A percentile compares a stretch with the other conserved stretches of the same genome.
phyloP scores from a whole-genome alignment of 192 early-diverging fungal genomes.

The Coemansia sp. region DNA sequence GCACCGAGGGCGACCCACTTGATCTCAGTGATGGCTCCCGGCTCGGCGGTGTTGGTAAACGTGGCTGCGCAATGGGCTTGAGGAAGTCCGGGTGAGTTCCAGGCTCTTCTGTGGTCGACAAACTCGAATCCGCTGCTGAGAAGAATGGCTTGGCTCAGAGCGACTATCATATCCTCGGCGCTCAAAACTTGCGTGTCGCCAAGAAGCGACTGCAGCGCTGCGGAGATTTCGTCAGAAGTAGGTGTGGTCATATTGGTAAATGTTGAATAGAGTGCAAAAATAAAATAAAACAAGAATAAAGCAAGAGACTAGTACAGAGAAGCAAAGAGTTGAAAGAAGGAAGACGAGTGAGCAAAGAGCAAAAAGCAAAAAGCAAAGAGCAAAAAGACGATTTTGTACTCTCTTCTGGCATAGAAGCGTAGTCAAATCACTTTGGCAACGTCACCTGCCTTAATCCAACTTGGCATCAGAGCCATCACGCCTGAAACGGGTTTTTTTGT shows the following conservation, averaged over 20 bases:
- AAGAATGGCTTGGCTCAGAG: conserved; percentile 35
- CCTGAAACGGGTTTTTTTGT: background rate
- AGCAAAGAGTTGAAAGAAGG: background rate
- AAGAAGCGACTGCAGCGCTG: conserved; percentile 10
- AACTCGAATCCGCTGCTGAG: conserved; percentile 16
- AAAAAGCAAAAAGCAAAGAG: background rate
- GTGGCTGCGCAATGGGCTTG: conserved; percentile 8
- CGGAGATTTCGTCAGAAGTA: background rate
- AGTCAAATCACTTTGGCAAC: background rate
- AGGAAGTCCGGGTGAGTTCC: conserved; percentile 29
- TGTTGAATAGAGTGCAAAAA: background rate
- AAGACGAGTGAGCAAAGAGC: background rate
- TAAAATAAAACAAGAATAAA: background rate
- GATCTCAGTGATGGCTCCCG: conserved; percentile 7
- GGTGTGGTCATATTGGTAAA: background rate
- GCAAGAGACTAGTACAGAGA: background rate
- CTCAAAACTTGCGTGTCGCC: conserved; percentile 16
- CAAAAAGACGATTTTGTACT: background rate
- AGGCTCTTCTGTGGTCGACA: conserved; percentile 2
- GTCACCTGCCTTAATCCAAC: background rate
- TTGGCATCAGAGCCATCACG: background rate
- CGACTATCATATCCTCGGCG: conserved; percentile 34
- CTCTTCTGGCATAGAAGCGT: background rate
- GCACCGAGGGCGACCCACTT: conserved; percentile 26
- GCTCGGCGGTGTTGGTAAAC: conserved; percentile 6